Percentiles rank a stretch among this genome's conserved stretches.
Evolutionary conservation across 2,329 filamentous ascomycete genomes (phyloP).

Genomic region (Ophiognomonia clavigignenti-juglandacearum): DNA sequence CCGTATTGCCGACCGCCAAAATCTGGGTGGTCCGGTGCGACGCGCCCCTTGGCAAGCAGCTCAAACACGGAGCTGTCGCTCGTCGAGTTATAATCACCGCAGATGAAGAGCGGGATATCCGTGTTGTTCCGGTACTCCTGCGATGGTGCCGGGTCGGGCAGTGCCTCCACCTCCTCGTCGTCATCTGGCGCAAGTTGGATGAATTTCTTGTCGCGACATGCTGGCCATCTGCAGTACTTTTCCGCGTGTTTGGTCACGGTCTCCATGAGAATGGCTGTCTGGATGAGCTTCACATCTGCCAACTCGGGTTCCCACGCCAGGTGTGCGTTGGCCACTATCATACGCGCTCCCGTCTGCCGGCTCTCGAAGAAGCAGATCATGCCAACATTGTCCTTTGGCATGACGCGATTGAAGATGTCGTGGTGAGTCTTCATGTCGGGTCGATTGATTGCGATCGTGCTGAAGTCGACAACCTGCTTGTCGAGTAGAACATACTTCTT

Average conservation of each 20-base stretch:
- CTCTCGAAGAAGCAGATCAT: slow-evolving; percentile 92
- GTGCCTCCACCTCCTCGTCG: slow-evolving; percentile 47
- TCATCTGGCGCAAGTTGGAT: slow-evolving; percentile 41
- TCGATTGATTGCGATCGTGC: slow-evolving; percentile 85
- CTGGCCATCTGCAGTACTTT: slow-evolving; percentile 72
- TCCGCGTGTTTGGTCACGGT: slow-evolving; percentile 82
- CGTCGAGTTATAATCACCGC: slow-evolving; percentile 94
- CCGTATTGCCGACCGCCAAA: slow-evolving; percentile 81
- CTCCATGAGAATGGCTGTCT: slow-evolving; percentile 94
- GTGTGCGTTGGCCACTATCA: slow-evolving; percentile 93
- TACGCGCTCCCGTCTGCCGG: slow-evolving; percentile 77
- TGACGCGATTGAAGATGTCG: slow-evolving; percentile 96
- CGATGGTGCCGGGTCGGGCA: slow-evolving; percentile 69
- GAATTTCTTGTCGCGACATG: slow-evolving; percentile 75
- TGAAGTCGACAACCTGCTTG: slow-evolving; percentile 91
- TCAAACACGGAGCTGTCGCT: slow-evolving; percentile 87
- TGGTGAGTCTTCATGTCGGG: slow-evolving; percentile 97
- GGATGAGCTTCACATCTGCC: slow-evolving; percentile 93
- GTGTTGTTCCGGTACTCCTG: slow-evolving; percentile 81
- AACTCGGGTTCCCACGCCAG: slow-evolving; percentile 90
- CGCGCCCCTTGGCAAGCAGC: slow-evolving; percentile 73
- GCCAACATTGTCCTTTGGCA: slow-evolving; percentile 97
- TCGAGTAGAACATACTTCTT: slow-evolving; percentile 92
- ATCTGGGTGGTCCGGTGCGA: slow-evolving; percentile 76
- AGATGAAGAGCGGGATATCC: slow-evolving; percentile 85